Conservation (phyloP, 2,329 filamentous ascomycete species). For the Massarina eburnea region DNA sequence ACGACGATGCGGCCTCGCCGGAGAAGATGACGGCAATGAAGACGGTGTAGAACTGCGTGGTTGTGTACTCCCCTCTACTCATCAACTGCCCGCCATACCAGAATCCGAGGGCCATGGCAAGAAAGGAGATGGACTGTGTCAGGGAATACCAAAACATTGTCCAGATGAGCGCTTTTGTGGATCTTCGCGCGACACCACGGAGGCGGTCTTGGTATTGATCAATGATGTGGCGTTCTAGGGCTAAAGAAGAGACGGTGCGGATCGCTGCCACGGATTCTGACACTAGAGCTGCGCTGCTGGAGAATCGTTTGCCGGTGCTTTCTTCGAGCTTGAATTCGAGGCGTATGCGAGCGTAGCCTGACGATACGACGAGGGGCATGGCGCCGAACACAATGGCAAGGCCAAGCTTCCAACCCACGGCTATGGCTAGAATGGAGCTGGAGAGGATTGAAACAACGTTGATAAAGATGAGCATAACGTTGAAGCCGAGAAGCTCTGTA, state of each 20-base stretch:
- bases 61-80: conserved; percentile 54
- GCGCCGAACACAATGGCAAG: conserved; percentile 73
- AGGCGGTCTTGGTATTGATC: conserved; percentile 66
- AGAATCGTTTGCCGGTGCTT: conserved; percentile 70
- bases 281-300: conserved; percentile 70
- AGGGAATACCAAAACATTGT: conserved; percentile 82
- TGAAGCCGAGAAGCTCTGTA: conserved; percentile 83
- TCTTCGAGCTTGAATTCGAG: conserved; percentile 75
- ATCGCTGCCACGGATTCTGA: conserved; percentile 94
- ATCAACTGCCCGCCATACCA: conserved; percentile 43
- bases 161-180: conserved; percentile 62
- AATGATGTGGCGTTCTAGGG: conserved; percentile 80
- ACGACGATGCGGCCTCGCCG: conserved; percentile 83
- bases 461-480: conserved; percentile 81
- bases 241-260: conserved; percentile 87
- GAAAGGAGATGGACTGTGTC: conserved; percentile 72
- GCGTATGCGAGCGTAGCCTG: conserved; percentile 82
- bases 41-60: conserved; percentile 91
- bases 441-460: conserved; percentile 77
- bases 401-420: conserved; percentile 84
- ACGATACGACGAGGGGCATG: conserved; percentile 45
- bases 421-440: conserved; percentile 69
- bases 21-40: conserved; percentile 87
- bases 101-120: conserved; percentile 39
- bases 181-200: conserved; percentile 57